Evolutionary conservation across 768 basidiomycete species (phyloP), one percentile per base, ranked within the genome.

Genomic region (Tulasnella sp.): DNA sequence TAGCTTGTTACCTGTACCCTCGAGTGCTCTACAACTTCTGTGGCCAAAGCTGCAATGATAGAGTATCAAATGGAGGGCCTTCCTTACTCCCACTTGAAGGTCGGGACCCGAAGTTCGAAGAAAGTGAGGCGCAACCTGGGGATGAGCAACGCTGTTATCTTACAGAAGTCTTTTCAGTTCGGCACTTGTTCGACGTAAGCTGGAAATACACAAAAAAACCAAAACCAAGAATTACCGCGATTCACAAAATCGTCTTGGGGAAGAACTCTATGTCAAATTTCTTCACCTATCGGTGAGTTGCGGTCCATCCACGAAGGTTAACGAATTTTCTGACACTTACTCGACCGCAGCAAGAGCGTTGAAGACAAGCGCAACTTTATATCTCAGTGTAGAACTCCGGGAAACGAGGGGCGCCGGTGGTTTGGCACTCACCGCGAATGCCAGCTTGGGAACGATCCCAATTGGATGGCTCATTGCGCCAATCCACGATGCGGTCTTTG

Each of bases 331-430:
- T 39, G 29, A 75, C 55, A 44, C 74, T 29, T 42, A 7, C 16
- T 35, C 46, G 23, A n/a, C 26, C 23, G 37, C n/a, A 76, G 55
- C 20, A 51, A 76, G 57, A 39, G 35, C 4, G 57, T 76, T 20
- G 75, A 76, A 76, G 39, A 51, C 29, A n/a, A 29, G 16, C 46
- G 75, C 15, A 76, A 57, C 57, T 76, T 76, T 42, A 44, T 61
- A 61, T 61, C 51, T 0, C 48, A 55, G 23, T 40, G 75, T 23
- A 67, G 55, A 20, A 57, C 55, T 37, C 51, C 75, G 6, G 75
- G 75, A 32, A 76, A 76, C 39, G 75, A 76, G 55, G 48, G 75
- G 16, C 46, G 75, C 10, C 20, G 75, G n/a, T 76, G 75, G 75
- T 55, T 55, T 55, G 75, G 75, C 13, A 76, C 75, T 5, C 51